Conservation (phyloP, 108 stramenopile genomes). For the Cyclotella sp. region DNA sequence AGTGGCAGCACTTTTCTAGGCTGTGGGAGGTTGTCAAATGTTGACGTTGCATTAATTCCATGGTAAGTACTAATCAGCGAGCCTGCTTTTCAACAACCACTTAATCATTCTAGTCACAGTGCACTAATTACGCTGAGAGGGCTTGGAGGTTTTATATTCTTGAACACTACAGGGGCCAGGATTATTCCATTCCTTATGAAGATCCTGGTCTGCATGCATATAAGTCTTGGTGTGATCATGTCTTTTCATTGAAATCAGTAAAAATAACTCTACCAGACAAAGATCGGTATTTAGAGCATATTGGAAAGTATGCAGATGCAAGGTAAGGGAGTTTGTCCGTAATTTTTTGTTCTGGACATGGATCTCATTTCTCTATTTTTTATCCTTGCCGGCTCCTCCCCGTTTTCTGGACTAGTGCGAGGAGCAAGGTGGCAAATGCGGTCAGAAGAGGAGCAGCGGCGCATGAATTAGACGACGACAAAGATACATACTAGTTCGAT, state of each 20-base stretch:
- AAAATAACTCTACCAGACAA: constrained; percentile 85
- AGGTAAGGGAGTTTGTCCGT: constrained; percentile 48
- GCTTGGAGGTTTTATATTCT: constrained; percentile 77
- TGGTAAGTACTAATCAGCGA: constrained; percentile 60
- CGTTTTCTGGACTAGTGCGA: constrained; percentile 71
- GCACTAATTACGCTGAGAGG: constrained; percentile 9
- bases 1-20: constrained; percentile 64
- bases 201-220: constrained; percentile 64
- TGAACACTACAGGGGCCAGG: constrained; percentile 79
- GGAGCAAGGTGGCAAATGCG: constrained; percentile 88
- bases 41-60: constrained; percentile 78
- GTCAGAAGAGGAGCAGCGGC: constrained; percentile 85
- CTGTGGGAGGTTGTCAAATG: constrained; percentile 61
- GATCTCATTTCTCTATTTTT: background rate
- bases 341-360: background rate
- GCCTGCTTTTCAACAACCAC: background rate
- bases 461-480: constrained; percentile 87
- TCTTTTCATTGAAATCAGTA: constrained; percentile 69
- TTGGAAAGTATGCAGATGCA: constrained; percentile 86
- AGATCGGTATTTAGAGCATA: constrained; percentile 80
- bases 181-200: constrained; percentile 65
- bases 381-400: constrained; percentile 31
- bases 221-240: constrained; percentile 80
- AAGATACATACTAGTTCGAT: constrained; percentile 63
- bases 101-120: no score